Evolutionary conservation across 345 rosid species (phyloP).

Genomic region (Linum lewisii): DNA sequence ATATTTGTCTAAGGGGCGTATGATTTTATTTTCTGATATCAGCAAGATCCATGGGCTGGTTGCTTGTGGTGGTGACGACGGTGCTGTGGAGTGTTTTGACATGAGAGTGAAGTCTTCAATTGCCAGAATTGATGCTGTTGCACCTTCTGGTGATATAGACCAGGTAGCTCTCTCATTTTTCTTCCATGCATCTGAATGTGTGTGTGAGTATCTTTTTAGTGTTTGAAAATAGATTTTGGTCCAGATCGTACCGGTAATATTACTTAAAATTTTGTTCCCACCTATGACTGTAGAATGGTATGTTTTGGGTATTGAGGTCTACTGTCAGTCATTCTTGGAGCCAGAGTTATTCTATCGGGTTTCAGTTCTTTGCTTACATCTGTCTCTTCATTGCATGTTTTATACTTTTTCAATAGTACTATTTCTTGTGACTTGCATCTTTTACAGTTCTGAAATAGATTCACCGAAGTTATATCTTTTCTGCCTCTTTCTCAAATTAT

Average conservation of each 20-base stretch:
- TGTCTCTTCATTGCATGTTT: neutral
- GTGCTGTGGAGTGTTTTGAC: constrained; percentile 91
- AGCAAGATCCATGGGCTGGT: constrained; percentile 85
- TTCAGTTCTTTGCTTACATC: neutral
- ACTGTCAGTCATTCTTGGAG: neutral
- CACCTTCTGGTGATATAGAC: constrained; percentile 59
- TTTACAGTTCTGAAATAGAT: neutral
- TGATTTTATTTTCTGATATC: constrained; percentile 16
- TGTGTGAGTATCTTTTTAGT: constrained; percentile 1
- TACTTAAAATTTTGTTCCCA: neutral
- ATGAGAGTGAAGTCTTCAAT: constrained; percentile 67
- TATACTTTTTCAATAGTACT: no score
- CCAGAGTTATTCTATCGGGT: neutral
- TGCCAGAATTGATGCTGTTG: constrained; percentile 77
- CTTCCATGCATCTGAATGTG: constrained; percentile 9
- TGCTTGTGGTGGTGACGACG: constrained; percentile 99
- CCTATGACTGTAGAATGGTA: neutral
- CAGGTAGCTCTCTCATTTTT: constrained; percentile 32
- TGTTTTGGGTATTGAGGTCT: neutral
- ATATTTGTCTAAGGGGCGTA: constrained; percentile 11
- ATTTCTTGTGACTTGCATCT: neutral
- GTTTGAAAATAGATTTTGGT: neutral
- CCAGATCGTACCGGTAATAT: neutral
- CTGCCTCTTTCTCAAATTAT: neutral
- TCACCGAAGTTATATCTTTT: no score